Evolutionary conservation across 1,284 basidiomycete genomes (phyloP).

Genomic region (Stygiomarasmius scandens): DNA sequence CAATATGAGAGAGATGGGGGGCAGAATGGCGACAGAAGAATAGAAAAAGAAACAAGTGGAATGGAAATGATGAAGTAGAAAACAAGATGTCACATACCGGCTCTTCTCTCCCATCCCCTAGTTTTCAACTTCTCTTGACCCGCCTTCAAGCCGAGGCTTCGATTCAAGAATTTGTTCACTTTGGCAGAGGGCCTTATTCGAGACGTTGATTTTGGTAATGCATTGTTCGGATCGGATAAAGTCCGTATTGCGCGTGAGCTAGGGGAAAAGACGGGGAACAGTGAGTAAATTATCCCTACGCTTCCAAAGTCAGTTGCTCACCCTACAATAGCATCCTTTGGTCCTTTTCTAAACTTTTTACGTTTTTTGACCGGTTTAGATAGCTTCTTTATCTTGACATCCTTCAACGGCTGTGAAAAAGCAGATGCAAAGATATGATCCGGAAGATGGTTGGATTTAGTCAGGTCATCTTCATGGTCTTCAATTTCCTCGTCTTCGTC

Average conservation of each 20-base stretch:
- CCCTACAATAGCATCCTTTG: slow-evolving; percentile 29
- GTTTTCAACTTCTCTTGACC: slow-evolving; percentile 28
- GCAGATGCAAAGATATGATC: slow-evolving; percentile 53
- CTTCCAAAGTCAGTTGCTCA: slow-evolving; percentile 23
- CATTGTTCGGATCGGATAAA: slow-evolving; percentile 22
- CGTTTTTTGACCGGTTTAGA: slow-evolving; percentile 25
- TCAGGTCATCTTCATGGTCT: slow-evolving; percentile 17
- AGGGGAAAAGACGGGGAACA: slow-evolving; percentile 3
- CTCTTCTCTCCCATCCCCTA: slow-evolving; percentile 46
- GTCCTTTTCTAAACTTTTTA: slow-evolving; percentile 10
- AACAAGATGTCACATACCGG: no score
- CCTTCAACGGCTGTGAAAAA: slow-evolving; percentile 35
- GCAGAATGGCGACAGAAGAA: no score
- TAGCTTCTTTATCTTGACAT: slow-evolving; percentile 19
- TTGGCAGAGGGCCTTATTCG: slow-evolving; percentile 29
- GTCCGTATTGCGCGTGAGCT: slow-evolving; percentile 34
- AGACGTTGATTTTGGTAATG: slow-evolving; percentile 1
- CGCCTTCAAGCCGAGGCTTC: slow-evolving; percentile 34
- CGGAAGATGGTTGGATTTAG: slow-evolving; percentile 37
- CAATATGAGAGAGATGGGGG: no score
- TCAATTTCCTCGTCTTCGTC: slow-evolving; percentile 15
- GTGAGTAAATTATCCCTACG: slow-evolving; percentile 15
- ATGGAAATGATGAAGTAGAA: no score
- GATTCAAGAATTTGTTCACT: slow-evolving; percentile 23
- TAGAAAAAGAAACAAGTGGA: no score